Base-by-base conservation (phyloP, 345 rosid genomes). In the Acer yangbiense region DNA sequence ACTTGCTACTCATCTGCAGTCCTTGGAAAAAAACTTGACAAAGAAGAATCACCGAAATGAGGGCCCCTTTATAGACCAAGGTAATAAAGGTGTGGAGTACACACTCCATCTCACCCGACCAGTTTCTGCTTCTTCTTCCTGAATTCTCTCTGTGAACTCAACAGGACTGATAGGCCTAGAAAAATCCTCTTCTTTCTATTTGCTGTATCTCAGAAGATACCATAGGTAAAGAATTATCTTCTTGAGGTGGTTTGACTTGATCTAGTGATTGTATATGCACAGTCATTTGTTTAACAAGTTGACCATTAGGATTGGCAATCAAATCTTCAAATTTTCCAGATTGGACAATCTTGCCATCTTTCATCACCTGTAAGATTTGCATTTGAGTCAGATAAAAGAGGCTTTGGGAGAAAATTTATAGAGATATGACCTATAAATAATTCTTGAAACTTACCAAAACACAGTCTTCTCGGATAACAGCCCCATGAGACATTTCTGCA, bases 61-160 rank as follows among this genome's bases (percentile, higher is more conserved):
- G 86, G 27, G 83, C 85, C 78, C 89, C 90, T 72, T 76, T 86
- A 57, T 83, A 86, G 32, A 89, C 89, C 58, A 86, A 72, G 39
- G 90, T 85, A 23, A 85, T 74, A 77, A 90, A 89, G 60, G 25
- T 25, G 85, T 83, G 3, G 90, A 85, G 84, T 90, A 92, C 67
- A 89, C 89, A 60, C 80, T 83, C 93, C 92, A 89, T 83, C 83
- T 87, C 68, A 92, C 92, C 20, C 88, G 79, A 32, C 97, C 97
- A 4, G 86, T 83, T 83, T 83, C 86, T 6, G 81, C 87, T 85
- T 92, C 91, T 85, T 92, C 91, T 46, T 83, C 87, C 72, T 80
- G 85, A 50, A 27, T 75, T 60, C 74, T 78, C 71, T 79, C 79
- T 1, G 27, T 58, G 61, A 77, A 70, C 63, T 69, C 79, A 61